phyloP scores from a whole-genome alignment of 2,329 filamentous ascomycete genomes.

The Neonectria hederae region DNA sequence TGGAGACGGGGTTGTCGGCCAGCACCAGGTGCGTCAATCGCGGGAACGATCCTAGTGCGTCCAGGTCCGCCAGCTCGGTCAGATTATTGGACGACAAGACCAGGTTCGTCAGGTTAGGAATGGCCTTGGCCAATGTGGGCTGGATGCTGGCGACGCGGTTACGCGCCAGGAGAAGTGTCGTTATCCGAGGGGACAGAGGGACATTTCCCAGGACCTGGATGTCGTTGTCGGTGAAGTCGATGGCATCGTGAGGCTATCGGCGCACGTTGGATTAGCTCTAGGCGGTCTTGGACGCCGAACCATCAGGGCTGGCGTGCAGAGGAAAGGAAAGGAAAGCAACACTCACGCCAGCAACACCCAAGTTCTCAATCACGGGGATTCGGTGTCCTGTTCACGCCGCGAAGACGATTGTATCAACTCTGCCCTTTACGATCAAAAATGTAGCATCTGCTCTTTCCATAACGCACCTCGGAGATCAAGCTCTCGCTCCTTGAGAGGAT shows the following conservation, averaged over 20 bases:
- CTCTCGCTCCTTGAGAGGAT: slow-evolving; percentile 98
- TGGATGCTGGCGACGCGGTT: slow-evolving; percentile 90
- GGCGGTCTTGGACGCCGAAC: neutral
- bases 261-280: slow-evolving; percentile 15
- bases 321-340: slow-evolving; percentile 8
- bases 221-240: slow-evolving; percentile 99
- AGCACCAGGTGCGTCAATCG: slow-evolving; percentile 83
- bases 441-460: slow-evolving; percentile 98
- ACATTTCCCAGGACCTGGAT: slow-evolving; percentile 91
- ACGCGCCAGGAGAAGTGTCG: slow-evolving; percentile 86
- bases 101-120: slow-evolving; percentile 84
- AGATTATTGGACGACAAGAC: slow-evolving; percentile 87
- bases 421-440: slow-evolving; percentile 69
- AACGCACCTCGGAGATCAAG: slow-evolving; percentile 98
- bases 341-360: slow-evolving; percentile 91
- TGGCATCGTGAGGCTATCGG: slow-evolving; percentile 86
- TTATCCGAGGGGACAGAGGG: slow-evolving; percentile 87
- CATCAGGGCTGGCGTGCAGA: neutral
- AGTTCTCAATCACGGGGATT: slow-evolving; percentile 96
- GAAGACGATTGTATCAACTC: slow-evolving; percentile 78
- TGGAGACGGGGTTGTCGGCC: slow-evolving; percentile 87
- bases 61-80: slow-evolving; percentile 85
- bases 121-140: slow-evolving; percentile 73
- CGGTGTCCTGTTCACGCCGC: slow-evolving; percentile 83
- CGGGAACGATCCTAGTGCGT: slow-evolving; percentile 75